These are phyloP conservation scores for Priceomyces haplophilus DNA, from an alignment of 805 yeast species.

Conservation along the genomic window DNA sequence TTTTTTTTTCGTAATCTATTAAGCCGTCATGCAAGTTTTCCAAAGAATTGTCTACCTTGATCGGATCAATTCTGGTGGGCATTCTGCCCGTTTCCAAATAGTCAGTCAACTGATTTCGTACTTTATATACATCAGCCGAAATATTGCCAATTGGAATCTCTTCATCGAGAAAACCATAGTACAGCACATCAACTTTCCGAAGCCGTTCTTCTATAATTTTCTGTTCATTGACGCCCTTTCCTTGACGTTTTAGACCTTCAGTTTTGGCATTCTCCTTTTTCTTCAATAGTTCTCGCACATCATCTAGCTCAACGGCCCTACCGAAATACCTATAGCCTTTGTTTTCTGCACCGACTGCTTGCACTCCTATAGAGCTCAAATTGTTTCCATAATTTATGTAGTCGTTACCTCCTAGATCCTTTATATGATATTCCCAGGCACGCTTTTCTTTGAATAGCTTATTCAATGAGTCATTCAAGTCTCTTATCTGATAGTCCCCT, in stretches of 20 bases:
- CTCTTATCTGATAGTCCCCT: slow-evolving; percentile 66
- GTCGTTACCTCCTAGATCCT: slow-evolving; percentile 71
- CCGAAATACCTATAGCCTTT: slow-evolving; percentile 77
- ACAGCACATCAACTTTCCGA: slow-evolving; percentile 27
- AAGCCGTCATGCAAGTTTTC: slow-evolving; percentile 16
- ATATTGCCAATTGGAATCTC: neutral
- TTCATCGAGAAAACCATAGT: slow-evolving; percentile 45
- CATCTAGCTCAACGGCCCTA: slow-evolving; percentile 76
- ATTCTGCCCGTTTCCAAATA: slow-evolving; percentile 10
- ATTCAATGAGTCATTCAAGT: slow-evolving; percentile 71
- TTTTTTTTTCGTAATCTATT: slow-evolving; percentile 25
- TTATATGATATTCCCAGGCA: slow-evolving; percentile 77
- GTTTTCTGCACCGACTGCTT: slow-evolving; percentile 21
- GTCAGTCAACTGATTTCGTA: slow-evolving; percentile 11
- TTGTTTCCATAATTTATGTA: slow-evolving; percentile 37
- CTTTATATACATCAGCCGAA: slow-evolving; percentile 4
- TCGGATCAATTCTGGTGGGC: neutral
- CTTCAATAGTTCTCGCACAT: slow-evolving; percentile 43
- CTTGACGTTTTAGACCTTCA: slow-evolving; percentile 11
- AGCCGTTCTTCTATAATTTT: slow-evolving; percentile 20
- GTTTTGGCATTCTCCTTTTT: slow-evolving; percentile 19
- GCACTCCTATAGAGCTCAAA: slow-evolving; percentile 16
- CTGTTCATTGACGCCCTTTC: slow-evolving; percentile 14
- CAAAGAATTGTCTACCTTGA: slow-evolving; percentile 1
- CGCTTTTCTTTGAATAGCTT: slow-evolving; percentile 61